Evolutionary conservation across 2,329 filamentous ascomycete genomes (phyloP).

Genomic region (Beauveria bassiana): DNA sequence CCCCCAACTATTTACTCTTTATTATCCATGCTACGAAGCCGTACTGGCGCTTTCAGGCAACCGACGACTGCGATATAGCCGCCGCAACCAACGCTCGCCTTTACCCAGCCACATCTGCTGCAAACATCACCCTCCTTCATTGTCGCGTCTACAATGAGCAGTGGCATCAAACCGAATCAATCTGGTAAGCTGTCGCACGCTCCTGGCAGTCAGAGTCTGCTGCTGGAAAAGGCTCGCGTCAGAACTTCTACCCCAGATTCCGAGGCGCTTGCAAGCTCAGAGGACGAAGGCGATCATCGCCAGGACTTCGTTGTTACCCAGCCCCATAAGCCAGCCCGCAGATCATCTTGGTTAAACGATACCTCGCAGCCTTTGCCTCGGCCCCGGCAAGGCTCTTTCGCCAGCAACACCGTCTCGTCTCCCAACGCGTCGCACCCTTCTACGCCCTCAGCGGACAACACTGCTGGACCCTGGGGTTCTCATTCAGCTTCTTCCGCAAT

Average conservation of each 20-base stretch:
- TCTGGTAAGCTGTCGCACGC: constrained; percentile 44
- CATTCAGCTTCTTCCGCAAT: constrained; percentile 41
- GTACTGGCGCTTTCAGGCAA: constrained; percentile 8
- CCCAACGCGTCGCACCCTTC: constrained; percentile 73
- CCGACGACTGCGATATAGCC: constrained; percentile 8
- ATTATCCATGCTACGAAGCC: constrained; percentile 1
- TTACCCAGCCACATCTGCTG: constrained; percentile 23
- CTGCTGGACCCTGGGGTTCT: constrained; percentile 45
- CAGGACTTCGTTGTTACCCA: constrained; percentile 43
- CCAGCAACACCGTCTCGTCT: constrained; percentile 62
- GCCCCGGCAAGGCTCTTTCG: constrained; percentile 69
- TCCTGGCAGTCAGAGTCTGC: constrained; percentile 51
- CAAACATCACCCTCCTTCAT: constrained; percentile 34
- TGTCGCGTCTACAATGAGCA: constrained; percentile 37
- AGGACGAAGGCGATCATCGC: constrained; percentile 75
- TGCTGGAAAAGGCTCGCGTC: constrained; percentile 69
- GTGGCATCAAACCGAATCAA: constrained; percentile 41
- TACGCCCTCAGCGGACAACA: constrained; percentile 63
- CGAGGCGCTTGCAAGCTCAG: constrained; percentile 86
- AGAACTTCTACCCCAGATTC: constrained; percentile 88
- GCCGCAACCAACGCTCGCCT: neutral
- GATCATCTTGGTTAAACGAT: constrained; percentile 83
- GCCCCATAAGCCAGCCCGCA: constrained; percentile 56
- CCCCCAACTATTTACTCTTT: neutral
- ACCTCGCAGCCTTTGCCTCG: constrained; percentile 56